Conservation (phyloP, 352 stramenopile genomes). For the Phytophthora agathidicida region DNA sequence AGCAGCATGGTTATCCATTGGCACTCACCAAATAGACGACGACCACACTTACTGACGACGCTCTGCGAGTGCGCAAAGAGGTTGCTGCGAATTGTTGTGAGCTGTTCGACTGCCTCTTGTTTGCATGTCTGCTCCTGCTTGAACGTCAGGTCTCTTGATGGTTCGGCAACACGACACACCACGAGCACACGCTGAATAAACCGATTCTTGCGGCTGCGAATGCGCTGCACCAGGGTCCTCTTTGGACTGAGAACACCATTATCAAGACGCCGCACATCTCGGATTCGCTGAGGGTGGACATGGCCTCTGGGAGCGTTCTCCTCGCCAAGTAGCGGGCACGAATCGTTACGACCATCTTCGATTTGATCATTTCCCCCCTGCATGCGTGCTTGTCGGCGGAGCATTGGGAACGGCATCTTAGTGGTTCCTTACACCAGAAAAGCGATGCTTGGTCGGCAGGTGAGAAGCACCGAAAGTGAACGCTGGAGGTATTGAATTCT, state of each 20-base stretch:
- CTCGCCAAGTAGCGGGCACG: constrained; percentile 31
- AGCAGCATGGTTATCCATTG: neutral
- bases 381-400: constrained; percentile 6
- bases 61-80: constrained; percentile 55
- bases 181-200: constrained; percentile 69
- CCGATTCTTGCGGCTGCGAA: constrained; percentile 65
- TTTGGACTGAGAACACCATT: constrained; percentile 20
- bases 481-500: neutral
- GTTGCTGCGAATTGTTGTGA: constrained; percentile 42
- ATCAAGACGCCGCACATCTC: constrained; percentile 33
- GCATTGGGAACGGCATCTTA: constrained; percentile 18
- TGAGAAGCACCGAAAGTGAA: neutral
- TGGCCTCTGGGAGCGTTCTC: constrained; percentile 4
- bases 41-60: constrained; percentile 50
- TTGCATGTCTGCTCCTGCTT: constrained; percentile 51
- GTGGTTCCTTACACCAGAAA: neutral
- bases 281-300: constrained; percentile 16
- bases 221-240: constrained; percentile 29
- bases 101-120: constrained; percentile 42
- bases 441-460: neutral
- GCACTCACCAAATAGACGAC: neutral
- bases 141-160: constrained; percentile 61
- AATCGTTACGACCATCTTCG: constrained; percentile 9
- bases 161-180: constrained; percentile 48
- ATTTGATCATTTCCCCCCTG: neutral